Percentiles rank a stretch among this genome's conserved stretches.
Evolutionary conservation across 2,329 filamentous ascomycete genomes (phyloP).

Genomic region (Neofusicoccum sp.): DNA sequence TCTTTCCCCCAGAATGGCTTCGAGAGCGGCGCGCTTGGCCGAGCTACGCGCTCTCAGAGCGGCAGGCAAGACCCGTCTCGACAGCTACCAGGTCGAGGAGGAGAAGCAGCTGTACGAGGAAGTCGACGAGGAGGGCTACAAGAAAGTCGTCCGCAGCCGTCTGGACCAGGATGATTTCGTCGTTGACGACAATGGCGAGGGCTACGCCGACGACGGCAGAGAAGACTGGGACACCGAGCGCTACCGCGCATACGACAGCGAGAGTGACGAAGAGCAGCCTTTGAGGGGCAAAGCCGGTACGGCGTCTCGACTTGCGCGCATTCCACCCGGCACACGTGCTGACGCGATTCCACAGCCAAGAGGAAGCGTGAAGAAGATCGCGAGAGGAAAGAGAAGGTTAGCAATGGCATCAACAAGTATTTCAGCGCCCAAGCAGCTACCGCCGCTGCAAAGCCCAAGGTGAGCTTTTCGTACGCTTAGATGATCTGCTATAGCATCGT

Average conservation of each 20-base stretch:
- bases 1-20: slow-evolving; percentile 29
- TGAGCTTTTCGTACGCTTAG: slow-evolving; percentile 36
- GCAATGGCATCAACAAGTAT: slow-evolving; percentile 90
- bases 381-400: slow-evolving; percentile 79
- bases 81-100: slow-evolving; percentile 82
- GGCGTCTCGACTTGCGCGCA: not conserved
- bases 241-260: slow-evolving; percentile 62
- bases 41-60: slow-evolving; percentile 82
- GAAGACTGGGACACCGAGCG: slow-evolving; percentile 65
- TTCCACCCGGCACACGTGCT: not conserved
- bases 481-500: not conserved
- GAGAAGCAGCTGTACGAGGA: slow-evolving; percentile 88
- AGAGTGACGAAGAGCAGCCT: slow-evolving; percentile 69
- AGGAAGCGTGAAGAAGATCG: slow-evolving; percentile 84
- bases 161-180: slow-evolving; percentile 96
- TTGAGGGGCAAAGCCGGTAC: slow-evolving; percentile 59
- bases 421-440: slow-evolving; percentile 73
- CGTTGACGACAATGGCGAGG: slow-evolving; percentile 95
- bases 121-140: slow-evolving; percentile 90
- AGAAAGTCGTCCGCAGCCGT: slow-evolving; percentile 86
- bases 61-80: slow-evolving; percentile 86
- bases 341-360: slow-evolving; percentile 59
- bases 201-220: slow-evolving; percentile 93
- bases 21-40: slow-evolving; percentile 48
- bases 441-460: slow-evolving; percentile 75